A percentile compares a stretch with the other conserved stretches of the same genome.
Conservation (phyloP, 345 rosid species). For the Eucalyptus virginea region DNA sequence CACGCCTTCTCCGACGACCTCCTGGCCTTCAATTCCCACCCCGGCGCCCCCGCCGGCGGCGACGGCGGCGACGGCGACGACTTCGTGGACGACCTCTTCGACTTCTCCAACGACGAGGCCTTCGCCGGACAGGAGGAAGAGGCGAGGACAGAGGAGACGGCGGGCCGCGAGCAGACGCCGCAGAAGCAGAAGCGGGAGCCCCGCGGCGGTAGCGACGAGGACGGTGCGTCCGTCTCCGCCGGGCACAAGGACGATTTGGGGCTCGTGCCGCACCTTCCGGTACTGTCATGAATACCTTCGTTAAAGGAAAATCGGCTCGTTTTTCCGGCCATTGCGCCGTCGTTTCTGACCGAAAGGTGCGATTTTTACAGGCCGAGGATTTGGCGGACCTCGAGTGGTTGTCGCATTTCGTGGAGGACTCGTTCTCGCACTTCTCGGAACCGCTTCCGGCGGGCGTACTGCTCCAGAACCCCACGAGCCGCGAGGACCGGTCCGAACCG, state of each 20-base stretch:
- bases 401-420: conserved; percentile 83
- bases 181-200: neutral
- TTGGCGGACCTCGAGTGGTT: conserved; percentile 77
- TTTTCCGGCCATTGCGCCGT: neutral
- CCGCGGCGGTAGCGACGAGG: neutral
- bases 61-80: conserved; percentile 46
- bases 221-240: neutral
- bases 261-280: neutral
- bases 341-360: neutral
- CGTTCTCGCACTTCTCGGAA: conserved; percentile 45
- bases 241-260: neutral
- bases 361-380: conserved; percentile 54
- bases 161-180: neutral
- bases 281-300: neutral
- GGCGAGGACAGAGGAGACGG: neutral
- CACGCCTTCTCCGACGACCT: neutral
- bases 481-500: conserved; percentile 8
- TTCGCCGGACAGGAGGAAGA: conserved; percentile 1
- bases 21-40: neutral
- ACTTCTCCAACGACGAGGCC: conserved; percentile 61
- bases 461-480: conserved; percentile 7
- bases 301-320: neutral
- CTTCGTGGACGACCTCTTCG: conserved; percentile 72
- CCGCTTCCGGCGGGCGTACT: conserved; percentile 10
- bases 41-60: conserved; percentile 24